phyloP scores from a whole-genome alignment of 805 yeast genomes.

The Candida silvicultrix region DNA sequence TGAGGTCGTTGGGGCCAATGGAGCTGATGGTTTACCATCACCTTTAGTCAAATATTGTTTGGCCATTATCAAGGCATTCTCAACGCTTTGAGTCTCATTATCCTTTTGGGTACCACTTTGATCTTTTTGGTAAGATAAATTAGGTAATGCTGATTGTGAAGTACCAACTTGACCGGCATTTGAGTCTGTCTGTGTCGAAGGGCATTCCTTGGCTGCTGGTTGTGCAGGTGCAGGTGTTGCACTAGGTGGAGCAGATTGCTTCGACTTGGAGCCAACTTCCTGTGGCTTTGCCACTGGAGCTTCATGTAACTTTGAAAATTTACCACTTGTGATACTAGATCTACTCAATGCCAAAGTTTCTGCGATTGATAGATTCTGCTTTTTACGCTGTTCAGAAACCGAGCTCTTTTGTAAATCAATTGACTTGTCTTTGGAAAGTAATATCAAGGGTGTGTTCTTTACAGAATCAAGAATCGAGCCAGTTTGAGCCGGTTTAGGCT shows the following conservation, averaged over 20 bases:
- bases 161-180: background rate
- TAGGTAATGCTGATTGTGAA: background rate
- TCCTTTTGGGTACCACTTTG: background rate
- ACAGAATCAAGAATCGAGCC: constrained; percentile 16
- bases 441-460: constrained; percentile 15
- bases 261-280: too few relatives aligned
- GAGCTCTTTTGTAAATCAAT: constrained; percentile 18
- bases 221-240: background rate
- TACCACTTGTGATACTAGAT: constrained; percentile 33
- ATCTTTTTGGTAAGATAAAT: background rate
- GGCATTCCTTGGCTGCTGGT: too few relatives aligned
- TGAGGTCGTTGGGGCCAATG: too few relatives aligned
- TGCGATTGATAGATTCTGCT: constrained; percentile 42
- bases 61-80: constrained; percentile 2
- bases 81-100: background rate
- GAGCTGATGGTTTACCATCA: background rate
- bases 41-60: background rate
- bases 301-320: constrained; percentile 20
- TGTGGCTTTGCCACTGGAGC: too few relatives aligned
- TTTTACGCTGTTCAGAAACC: constrained; percentile 12
- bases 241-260: background rate
- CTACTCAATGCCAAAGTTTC: constrained; percentile 53
- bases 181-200: too few relatives aligned
- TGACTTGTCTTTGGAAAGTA: constrained; percentile 21
- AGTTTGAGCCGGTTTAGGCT: constrained; percentile 17